Base-by-base conservation (phyloP, 306 rosid species). In the Medicago arabica region DNA sequence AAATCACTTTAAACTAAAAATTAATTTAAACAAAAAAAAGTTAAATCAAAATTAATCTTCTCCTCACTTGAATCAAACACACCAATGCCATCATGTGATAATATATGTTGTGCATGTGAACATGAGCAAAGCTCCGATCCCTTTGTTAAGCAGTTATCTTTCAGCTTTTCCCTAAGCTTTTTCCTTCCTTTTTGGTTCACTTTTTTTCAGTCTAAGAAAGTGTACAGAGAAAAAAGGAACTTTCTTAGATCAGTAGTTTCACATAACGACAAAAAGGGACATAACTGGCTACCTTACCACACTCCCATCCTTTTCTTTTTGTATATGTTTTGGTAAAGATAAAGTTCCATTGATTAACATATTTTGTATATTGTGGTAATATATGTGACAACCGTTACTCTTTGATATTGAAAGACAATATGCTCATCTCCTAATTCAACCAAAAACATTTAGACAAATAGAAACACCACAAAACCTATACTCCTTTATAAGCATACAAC, bases 321-420 rank as follows among this genome's bases (percentile, higher is more conserved):
- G 79, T 66, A 78, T 83, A 57, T 85, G 77, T 69, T 58, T 85
- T 75, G 86, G 87, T 58, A 83, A 90, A 87, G 79, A 85, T 87
- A 87, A 83, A 75, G 86, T 70, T 66, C 67, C 51, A 49, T 17
- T 63, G 63, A 21, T 13, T 50, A 25, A 43, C 62, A 66, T 51
- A 63, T 55, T 82, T 61, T 61, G 67, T 61, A 69, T 82, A 79
- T 80, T 38, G 78, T 74, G 82, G 91, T 81, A 0, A 58, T 87
- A 91, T 86, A 91, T 86, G 69, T 81, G 97, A 91, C 97, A 91
- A 90, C 88, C 92, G 88, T 86, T 83, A 54, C 64, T 5, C 78
- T 75, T 80, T 67, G 84, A 60, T 71, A 68, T 88, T 89, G 77
- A 78, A 84, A 83, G 97, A 92, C 97, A 92, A 87, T 76, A 62